These are phyloP conservation scores for Brassica hybrid DNA, from an alignment of 441 rosid genomes.

Conservation along the genomic window DNA sequence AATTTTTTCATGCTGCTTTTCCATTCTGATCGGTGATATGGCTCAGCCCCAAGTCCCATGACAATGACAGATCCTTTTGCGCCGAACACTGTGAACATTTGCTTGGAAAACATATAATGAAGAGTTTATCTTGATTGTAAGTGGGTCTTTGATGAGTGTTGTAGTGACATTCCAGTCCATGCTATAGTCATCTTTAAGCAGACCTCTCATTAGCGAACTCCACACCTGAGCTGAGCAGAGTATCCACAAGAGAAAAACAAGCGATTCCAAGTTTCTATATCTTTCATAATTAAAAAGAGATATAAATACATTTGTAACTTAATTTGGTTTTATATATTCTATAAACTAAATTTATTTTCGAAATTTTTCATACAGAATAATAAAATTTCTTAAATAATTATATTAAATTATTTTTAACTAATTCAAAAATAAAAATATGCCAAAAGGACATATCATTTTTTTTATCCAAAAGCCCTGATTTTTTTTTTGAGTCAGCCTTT, in stretches of 20 bases:
- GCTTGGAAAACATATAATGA: background rate
- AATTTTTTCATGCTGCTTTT: too few relatives aligned
- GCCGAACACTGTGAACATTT: background rate
- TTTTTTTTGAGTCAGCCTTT: conserved; percentile 34
- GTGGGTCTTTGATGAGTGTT: background rate
- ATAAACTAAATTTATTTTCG: too few relatives aligned
- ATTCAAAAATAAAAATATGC: too few relatives aligned
- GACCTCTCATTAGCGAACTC: too few relatives aligned
- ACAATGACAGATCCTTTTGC: background rate
- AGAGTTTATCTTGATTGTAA: background rate
- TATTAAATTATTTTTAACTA: too few relatives aligned
- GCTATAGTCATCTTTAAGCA: background rate
- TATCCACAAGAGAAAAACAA: too few relatives aligned
- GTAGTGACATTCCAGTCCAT: background rate
- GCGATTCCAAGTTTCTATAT: background rate
- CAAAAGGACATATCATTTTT: too few relatives aligned
- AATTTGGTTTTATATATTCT: too few relatives aligned
- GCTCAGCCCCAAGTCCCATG: background rate
- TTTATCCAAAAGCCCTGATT: conserved; percentile 14
- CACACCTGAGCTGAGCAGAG: too few relatives aligned
- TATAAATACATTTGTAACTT: background rate
- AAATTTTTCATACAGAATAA: too few relatives aligned
- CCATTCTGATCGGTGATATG: background rate
- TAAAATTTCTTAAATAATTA: too few relatives aligned
- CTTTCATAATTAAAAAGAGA: too few relatives aligned